phyloP scores from a whole-genome alignment of 2,329 filamentous ascomycete species.

The Dendrostoma leiphaemia region DNA sequence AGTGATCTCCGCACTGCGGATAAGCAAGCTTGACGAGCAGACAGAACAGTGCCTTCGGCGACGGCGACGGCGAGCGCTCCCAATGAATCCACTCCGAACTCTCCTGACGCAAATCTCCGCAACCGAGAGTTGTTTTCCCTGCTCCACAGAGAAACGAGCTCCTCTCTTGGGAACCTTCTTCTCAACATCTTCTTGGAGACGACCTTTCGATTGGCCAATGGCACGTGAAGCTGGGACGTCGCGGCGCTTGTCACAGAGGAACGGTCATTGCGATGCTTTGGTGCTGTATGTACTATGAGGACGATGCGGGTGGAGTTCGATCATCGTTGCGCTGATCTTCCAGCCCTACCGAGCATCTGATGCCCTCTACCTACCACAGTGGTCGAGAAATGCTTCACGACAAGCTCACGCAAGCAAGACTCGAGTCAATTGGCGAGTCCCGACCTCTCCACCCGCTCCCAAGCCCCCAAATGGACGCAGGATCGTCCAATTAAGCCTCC shows the following conservation, averaged over 20 bases:
- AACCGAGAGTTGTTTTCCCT: neutral
- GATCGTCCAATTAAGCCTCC: too few relatives aligned
- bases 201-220: neutral
- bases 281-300: neutral
- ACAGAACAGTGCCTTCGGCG: neutral
- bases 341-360: neutral
- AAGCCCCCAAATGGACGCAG: neutral
- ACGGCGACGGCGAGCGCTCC: neutral
- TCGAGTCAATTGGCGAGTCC: neutral
- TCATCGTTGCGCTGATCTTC: neutral
- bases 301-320: neutral
- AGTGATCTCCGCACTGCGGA: neutral
- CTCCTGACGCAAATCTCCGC: neutral
- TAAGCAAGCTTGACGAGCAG: too few relatives aligned
- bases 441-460: too few relatives aligned
- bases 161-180: neutral
- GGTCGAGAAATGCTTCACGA: neutral
- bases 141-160: neutral
- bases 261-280: neutral
- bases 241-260: neutral
- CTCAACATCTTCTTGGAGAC: neutral
- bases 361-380: too few relatives aligned
- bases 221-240: neutral
- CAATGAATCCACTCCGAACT: neutral
- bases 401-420: neutral